These are phyloP conservation scores for Hondaea fermentalgiana DNA, from an alignment of 108 stramenopile species.

Conservation along the genomic window DNA sequence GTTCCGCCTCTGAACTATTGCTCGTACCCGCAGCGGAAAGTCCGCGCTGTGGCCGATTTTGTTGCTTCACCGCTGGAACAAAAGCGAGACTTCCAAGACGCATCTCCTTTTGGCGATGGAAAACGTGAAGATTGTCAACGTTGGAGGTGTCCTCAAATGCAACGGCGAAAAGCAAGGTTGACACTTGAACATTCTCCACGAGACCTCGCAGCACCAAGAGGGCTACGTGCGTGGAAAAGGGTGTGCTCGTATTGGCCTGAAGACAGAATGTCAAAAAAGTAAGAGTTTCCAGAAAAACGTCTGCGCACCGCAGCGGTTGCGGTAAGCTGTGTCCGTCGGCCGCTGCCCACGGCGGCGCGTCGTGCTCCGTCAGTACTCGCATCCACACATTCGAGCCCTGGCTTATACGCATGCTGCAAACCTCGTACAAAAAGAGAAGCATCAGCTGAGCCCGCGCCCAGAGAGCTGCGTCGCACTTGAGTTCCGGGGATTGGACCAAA, in stretches of 20 bases:
- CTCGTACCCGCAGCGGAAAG: neutral
- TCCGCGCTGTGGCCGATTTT: neutral
- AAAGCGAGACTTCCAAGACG: neutral
- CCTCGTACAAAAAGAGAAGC: neutral
- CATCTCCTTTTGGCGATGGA: neutral
- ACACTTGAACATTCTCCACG: neutral
- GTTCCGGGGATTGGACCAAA: neutral
- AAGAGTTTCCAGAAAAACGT: neutral
- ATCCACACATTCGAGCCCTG: neutral
- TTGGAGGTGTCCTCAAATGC: neutral
- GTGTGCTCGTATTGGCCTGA: neutral
- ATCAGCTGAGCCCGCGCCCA: neutral
- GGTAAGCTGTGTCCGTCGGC: neutral
- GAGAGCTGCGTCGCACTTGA: neutral
- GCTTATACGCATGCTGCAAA: neutral
- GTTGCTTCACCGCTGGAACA: neutral
- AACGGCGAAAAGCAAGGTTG: neutral
- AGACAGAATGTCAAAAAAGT: neutral
- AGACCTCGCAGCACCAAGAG: neutral
- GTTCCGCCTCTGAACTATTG: neutral
- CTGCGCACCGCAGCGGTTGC: neutral
- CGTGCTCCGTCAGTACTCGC: neutral
- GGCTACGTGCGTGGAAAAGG: neutral
- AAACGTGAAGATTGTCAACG: neutral
- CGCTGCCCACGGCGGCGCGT: neutral